phyloP scores from a whole-genome alignment of 2,329 filamentous ascomycete species.

The Fusarium foetens region DNA sequence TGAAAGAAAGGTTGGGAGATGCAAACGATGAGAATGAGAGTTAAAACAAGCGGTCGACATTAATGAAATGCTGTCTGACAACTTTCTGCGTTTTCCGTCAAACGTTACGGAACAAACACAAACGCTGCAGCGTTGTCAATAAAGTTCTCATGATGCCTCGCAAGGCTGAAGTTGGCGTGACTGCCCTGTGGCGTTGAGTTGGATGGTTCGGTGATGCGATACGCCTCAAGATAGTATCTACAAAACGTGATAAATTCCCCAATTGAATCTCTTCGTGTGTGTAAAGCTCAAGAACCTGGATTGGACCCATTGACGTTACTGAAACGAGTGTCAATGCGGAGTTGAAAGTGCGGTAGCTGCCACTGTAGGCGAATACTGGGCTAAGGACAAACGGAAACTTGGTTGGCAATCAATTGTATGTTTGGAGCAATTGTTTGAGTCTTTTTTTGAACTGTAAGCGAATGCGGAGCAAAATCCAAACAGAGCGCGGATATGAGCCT shows the following conservation, averaged over 20 bases:
- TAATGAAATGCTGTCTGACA: rapidly evolving
- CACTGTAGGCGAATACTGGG: not conserved
- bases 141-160: not conserved
- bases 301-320: rapidly evolving
- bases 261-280: not conserved
- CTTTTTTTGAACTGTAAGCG: rapidly evolving
- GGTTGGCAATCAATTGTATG: not conserved
- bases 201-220: too few species aligned
- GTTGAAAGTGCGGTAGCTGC: not conserved
- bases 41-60: not conserved
- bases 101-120: not conserved
- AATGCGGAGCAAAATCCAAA: not conserved
- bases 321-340: not conserved
- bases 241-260: not conserved
- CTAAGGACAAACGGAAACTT: not conserved
- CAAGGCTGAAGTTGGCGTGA: too few species aligned
- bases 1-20: not conserved
- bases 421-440: rapidly evolving
- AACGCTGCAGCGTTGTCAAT: not conserved
- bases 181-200: not conserved
- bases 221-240: not conserved
- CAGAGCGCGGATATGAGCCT: not conserved
- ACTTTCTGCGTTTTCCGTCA: rapidly evolving
- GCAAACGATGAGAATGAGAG: not conserved
- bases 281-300: not conserved